A percentile compares a stretch with the other conserved stretches of the same genome.
phyloP scores from a whole-genome alignment of 2,329 filamentous ascomycete species.

The Elsinoe necatrix region DNA sequence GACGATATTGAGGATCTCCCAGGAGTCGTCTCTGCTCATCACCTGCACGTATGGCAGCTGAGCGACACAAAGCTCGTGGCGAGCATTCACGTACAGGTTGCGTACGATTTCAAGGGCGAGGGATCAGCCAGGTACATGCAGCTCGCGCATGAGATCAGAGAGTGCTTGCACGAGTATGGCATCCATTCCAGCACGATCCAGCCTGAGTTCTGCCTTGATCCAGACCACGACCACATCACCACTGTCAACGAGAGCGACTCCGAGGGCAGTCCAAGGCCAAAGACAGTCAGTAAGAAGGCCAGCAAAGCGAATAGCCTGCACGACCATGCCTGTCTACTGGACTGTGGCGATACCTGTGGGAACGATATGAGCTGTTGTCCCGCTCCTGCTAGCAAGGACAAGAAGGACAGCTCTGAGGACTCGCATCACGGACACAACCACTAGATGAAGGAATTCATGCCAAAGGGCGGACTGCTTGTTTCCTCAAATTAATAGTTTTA shows the following conservation, averaged over 20 bases:
- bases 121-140: conserved; percentile 79
- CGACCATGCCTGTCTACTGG: conserved; percentile 34
- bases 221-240: conserved; percentile 35
- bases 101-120: conserved; percentile 78
- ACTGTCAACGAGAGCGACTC: conserved; percentile 23
- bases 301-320: conserved; percentile 27
- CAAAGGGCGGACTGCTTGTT: background rate
- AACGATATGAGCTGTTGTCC: conserved; percentile 37
- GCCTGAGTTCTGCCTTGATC: conserved; percentile 61
- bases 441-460: background rate
- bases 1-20: conserved; percentile 80
- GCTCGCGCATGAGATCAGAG: conserved; percentile 70
- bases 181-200: conserved; percentile 98
- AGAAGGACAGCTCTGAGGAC: conserved; percentile 14
- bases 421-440: conserved; percentile 33
- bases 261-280: conserved; percentile 27
- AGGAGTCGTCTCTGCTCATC: conserved; percentile 84
- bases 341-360: conserved; percentile 38
- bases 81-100: conserved; percentile 85
- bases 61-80: conserved; percentile 92
- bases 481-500: background rate
- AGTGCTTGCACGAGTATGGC: conserved; percentile 87
- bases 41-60: conserved; percentile 96
- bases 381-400: conserved; percentile 17
- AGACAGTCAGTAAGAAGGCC: conserved; percentile 30